Conservation (phyloP, 192 early-diverging fungal genomes). For the Dissophora ornata region DNA sequence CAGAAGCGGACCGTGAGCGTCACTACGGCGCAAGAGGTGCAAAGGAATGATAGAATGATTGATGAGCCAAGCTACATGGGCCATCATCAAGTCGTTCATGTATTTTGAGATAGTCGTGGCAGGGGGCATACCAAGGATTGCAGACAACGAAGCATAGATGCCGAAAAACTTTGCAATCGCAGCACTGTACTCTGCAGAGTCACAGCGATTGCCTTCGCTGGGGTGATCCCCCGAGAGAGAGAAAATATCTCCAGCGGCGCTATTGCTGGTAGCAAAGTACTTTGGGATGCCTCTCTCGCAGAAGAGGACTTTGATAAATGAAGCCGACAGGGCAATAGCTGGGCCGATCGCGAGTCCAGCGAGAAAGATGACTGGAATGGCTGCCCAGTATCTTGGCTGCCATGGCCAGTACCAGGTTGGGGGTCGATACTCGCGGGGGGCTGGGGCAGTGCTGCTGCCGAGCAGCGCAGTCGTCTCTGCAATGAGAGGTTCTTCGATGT, state of each 20-base stretch:
- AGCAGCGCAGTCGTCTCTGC: conserved; percentile 13
- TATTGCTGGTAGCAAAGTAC: conserved; percentile 11
- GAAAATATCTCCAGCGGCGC: background rate
- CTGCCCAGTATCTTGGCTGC: conserved; percentile 31
- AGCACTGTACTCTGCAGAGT: conserved; percentile 45
- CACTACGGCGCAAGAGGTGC: background rate
- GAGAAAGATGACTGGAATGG: conserved; percentile 38
- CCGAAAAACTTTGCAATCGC: conserved; percentile 42
- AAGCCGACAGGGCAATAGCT: background rate
- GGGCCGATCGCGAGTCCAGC: conserved; percentile 22
- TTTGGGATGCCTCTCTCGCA: conserved; percentile 45
- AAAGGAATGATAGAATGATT: background rate
- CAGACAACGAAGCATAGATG: conserved; percentile 6
- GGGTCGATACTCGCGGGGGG: background rate
- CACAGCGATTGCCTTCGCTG: conserved; percentile 2
- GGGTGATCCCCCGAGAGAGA: no score
- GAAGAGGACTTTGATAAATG: conserved; percentile 27
- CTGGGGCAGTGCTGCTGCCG: background rate
- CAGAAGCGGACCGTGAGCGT: conserved; percentile 39
- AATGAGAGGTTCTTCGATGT: background rate
- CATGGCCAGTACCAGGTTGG: conserved; percentile 45
- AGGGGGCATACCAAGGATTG: conserved; percentile 23
- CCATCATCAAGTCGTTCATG: no score
- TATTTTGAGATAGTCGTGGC: no score
- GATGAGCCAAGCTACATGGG: no score